Base-by-base conservation (phyloP, 1,139 yeast species). In the Taphrina pruni region DNA sequence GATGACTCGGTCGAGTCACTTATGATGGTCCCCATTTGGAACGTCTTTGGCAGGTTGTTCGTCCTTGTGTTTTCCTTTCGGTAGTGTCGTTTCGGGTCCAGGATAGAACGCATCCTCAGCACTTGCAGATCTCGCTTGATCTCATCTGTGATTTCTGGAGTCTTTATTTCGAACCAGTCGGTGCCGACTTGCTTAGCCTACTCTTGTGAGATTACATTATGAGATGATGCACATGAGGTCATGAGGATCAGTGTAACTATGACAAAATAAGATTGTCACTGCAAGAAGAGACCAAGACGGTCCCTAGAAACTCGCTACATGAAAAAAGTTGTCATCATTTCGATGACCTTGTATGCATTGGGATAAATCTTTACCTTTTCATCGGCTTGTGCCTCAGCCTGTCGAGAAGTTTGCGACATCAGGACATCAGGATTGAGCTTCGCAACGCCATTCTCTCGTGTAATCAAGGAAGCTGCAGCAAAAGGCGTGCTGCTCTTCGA, bases 71-170 rank as follows among this genome's bases (percentile, higher is more conserved):
- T 71, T 12, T 70, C 74, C 26, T 71, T 71, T 79, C 90, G 91
- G 79, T 94, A 94, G 79, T 92, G 97, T 75, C 98, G 86, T 79
- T 94, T 94, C 5, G 98, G 98, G 77, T 94, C 99, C 73, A 94
- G 83, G 21, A 94, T 97, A 72, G 89, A 88, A 79, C 99, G 87
- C 81, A 93, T 90, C 76, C 90, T 88, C 70, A 94, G 82, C 43
- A 94, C 80, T 76, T 87, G 82, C 74, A 95, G 78, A 78, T 94
- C 98, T 71, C 97, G 83, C 75, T 88, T 89, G 43, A 90, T 77
- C 60, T 84, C 84, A 1, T 88, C 86, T 0, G 96, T 90, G 73
- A 92, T 79, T 74, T 90, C 97, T 1, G 90, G 88, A 73, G 87
- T 88, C 58, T 90, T 90, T 85, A 94, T 84, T 71, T 87, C 83